Conservation (phyloP, 768 basidiomycete genomes). For the Gymnopilus dilepis region DNA sequence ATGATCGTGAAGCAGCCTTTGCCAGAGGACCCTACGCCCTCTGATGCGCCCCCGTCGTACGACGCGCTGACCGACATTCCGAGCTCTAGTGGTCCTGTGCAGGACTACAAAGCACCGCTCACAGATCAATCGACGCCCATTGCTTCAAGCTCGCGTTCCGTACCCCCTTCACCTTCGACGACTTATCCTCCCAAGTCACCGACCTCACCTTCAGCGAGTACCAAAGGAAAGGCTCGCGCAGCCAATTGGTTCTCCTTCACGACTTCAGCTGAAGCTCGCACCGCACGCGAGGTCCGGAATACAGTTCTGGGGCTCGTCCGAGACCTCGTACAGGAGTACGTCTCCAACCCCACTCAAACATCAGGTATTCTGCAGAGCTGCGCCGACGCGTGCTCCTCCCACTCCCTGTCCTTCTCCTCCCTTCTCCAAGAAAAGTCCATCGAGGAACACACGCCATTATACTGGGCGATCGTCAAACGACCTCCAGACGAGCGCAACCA, state of each 20-base stretch:
- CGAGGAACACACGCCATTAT: slow-evolving; percentile 68
- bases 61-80: slow-evolving; percentile 29
- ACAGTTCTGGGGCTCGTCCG: slow-evolving; percentile 61
- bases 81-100: slow-evolving; percentile 1
- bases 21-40: slow-evolving; percentile 43
- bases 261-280: slow-evolving; percentile 30
- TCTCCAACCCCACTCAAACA: slow-evolving; percentile 34
- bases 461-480: slow-evolving; percentile 76
- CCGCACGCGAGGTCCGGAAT: slow-evolving; percentile 52
- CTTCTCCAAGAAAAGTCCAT: slow-evolving; percentile 68
- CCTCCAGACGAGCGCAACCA: slow-evolving; percentile 31
- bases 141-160: slow-evolving; percentile 7
- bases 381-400: slow-evolving; percentile 58
- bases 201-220: slow-evolving; percentile 15
- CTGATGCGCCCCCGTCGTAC: slow-evolving; percentile 47
- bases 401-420: slow-evolving; percentile 53
- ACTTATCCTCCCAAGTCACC: slow-evolving; percentile 18
- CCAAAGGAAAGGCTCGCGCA: slow-evolving; percentile 38
- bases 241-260: slow-evolving; percentile 42
- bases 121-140: not conserved
- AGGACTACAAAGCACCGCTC: slow-evolving; percentile 15
- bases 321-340: slow-evolving; percentile 54
- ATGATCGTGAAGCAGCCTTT: slow-evolving; percentile 40
- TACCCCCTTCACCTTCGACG: slow-evolving; percentile 16
- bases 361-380: slow-evolving; percentile 64